Percentiles rank a stretch among this genome's conserved stretches.
Evolutionary conservation across 2,329 filamentous ascomycete genomes (phyloP).

Genomic region (Rhinocladiella mackenziei): DNA sequence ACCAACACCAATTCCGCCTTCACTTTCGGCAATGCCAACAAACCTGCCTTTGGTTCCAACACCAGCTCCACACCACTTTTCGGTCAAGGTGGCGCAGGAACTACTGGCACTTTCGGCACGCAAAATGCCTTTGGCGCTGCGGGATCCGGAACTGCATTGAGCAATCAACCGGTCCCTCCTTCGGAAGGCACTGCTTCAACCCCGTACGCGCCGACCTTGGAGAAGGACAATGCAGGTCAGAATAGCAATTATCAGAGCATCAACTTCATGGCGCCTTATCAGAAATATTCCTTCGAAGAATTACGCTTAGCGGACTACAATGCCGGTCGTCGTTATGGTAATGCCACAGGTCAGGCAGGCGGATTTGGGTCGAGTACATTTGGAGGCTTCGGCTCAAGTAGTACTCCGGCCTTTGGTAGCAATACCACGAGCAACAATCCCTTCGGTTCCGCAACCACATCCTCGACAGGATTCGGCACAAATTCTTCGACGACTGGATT

Average conservation of each 20-base stretch:
- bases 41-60: constrained; percentile 46
- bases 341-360: constrained; percentile 72
- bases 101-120: constrained; percentile 37
- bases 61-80: constrained; percentile 27
- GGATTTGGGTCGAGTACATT: constrained; percentile 68
- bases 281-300: constrained; percentile 86
- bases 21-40: constrained; percentile 46
- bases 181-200: constrained; percentile 45
- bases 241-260: constrained; percentile 48
- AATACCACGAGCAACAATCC: constrained; percentile 25
- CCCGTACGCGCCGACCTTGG: constrained; percentile 43
- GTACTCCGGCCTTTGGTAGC: constrained; percentile 27
- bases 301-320: constrained; percentile 80
- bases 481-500: constrained; percentile 35
- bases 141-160: constrained; percentile 42
- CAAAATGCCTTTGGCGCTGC: constrained; percentile 35
- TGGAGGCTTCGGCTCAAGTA: constrained; percentile 39
- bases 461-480: constrained; percentile 37
- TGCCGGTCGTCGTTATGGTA: constrained; percentile 78
- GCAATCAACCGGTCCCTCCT: constrained; percentile 37
- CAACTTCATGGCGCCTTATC: constrained; percentile 49
- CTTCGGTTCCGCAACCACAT: constrained; percentile 38
- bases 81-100: constrained; percentile 27
- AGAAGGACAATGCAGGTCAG: constrained; percentile 42
- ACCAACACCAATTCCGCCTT: constrained; percentile 29